These are phyloP conservation scores for Naganishia friedmannii DNA, from an alignment of 768 basidiomycete genomes.

Conservation along the genomic window DNA sequence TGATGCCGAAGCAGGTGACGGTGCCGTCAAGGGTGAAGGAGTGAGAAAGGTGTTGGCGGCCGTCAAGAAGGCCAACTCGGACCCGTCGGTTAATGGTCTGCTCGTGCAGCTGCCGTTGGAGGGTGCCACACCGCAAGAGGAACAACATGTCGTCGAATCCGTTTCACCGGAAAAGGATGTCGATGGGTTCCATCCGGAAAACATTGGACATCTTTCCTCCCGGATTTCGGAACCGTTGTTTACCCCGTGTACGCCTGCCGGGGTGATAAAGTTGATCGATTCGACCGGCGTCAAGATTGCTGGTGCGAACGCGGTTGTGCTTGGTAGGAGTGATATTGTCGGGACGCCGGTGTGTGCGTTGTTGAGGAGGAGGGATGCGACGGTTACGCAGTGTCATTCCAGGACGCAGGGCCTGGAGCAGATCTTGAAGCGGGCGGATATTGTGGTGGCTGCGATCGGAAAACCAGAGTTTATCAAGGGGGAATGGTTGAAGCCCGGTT, in stretches of 20 bases:
- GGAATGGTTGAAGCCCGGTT: slow-evolving; percentile 91
- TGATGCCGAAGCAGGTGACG: slow-evolving; percentile 43
- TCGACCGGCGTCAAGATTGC: slow-evolving; percentile 69
- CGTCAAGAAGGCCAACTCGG: slow-evolving; percentile 77
- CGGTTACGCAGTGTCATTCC: slow-evolving; percentile 96
- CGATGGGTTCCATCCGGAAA: slow-evolving; percentile 99
- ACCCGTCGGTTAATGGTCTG: slow-evolving; percentile 78
- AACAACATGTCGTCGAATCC: slow-evolving; percentile 88
- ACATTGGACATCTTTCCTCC: slow-evolving; percentile 90
- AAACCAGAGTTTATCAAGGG: slow-evolving; percentile 85
- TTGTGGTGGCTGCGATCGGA: slow-evolving; percentile 95
- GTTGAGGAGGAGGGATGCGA: slow-evolving; percentile 84
- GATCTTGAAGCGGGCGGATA: slow-evolving; percentile 78
- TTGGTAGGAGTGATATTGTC: slow-evolving; percentile 96
- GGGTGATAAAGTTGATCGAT: slow-evolving; percentile 84
- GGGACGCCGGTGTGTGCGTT: slow-evolving; percentile 91
- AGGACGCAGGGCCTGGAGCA: slow-evolving; percentile 74
- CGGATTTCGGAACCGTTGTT: slow-evolving; percentile 85
- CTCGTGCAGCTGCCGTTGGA: slow-evolving; percentile 92
- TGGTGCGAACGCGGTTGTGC: slow-evolving; percentile 81
- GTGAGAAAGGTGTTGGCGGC: slow-evolving; percentile 72
- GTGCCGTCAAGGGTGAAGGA: slow-evolving; percentile 37
- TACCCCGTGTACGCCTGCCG: slow-evolving; percentile 90
- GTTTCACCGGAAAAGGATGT: slow-evolving; percentile 93
- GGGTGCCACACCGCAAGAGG: slow-evolving; percentile 74